Conservation (phyloP, 768 basidiomycete genomes). For the Tubosaeta sp. region DNA sequence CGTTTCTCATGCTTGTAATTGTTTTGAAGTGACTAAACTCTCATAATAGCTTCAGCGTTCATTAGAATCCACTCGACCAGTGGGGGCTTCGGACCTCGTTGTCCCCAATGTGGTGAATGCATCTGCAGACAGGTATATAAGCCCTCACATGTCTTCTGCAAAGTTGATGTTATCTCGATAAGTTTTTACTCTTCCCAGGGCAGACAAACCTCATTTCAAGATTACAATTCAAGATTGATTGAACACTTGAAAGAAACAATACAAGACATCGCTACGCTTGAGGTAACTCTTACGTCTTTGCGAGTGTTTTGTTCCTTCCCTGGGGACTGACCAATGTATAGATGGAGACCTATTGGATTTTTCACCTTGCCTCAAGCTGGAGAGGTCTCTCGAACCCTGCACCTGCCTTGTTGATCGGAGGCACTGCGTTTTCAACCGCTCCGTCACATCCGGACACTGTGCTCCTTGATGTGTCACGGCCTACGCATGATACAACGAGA, state of each 20-base stretch:
- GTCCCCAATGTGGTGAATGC: slow-evolving; percentile 55
- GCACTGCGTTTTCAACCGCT: slow-evolving; percentile 35
- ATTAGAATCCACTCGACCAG: slow-evolving; percentile 43
- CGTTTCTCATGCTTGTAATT: slow-evolving; percentile 13
- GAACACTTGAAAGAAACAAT: slow-evolving; percentile 47
- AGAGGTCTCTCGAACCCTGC: slow-evolving; percentile 28
- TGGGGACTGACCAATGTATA: slow-evolving; percentile 24
- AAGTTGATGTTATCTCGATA: slow-evolving; percentile 5
- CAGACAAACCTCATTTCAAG: slow-evolving; percentile 74
- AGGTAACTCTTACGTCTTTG: slow-evolving; percentile 40
- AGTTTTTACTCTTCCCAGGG: slow-evolving; percentile 90
- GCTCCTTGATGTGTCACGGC: not conserved
- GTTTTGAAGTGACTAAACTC: slow-evolving; percentile 3
- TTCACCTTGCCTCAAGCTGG: slow-evolving; percentile 77
- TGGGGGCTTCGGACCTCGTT: slow-evolving; percentile 33
- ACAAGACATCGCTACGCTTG: slow-evolving; percentile 58
- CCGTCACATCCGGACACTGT: slow-evolving; percentile 6
- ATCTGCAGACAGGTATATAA: slow-evolving; percentile 69
- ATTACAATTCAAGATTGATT: slow-evolving; percentile 64
- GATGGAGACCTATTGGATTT: slow-evolving; percentile 86
- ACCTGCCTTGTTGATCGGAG: slow-evolving; percentile 36
- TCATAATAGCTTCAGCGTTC: slow-evolving; percentile 42
- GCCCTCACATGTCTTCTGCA: not conserved
- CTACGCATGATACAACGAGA: slow-evolving; percentile 4
- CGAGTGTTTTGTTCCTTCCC: not conserved